Percentiles rank a stretch among this genome's conserved stretches.
These are phyloP conservation scores for Microbotryum intermedium DNA, from an alignment of 1,284 basidiomycete genomes.

Conservation along the genomic window DNA sequence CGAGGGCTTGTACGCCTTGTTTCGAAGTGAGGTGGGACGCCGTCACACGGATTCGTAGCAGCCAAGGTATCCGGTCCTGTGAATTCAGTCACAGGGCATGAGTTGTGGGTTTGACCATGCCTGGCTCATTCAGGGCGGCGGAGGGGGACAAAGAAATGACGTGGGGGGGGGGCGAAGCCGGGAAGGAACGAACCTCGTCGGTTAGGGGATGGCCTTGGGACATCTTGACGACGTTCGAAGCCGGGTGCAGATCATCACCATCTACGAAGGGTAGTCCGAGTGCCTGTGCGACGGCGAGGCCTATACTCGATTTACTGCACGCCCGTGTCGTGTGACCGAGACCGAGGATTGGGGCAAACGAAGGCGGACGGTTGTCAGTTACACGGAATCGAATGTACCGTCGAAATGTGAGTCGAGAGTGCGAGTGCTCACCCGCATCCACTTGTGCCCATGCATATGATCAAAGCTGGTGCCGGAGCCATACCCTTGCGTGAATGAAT, in stretches of 20 bases:
- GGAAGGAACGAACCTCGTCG: slow-evolving; percentile 48
- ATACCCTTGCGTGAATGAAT: not conserved
- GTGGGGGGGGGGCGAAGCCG: not conserved
- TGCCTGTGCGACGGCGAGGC: slow-evolving; percentile 52
- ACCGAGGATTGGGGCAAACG: not conserved
- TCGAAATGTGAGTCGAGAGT: not conserved
- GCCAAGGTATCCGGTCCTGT: slow-evolving; percentile 71
- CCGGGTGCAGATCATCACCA: slow-evolving; percentile 80
- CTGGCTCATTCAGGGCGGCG: not conserved
- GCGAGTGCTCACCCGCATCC: slow-evolving; percentile 27
- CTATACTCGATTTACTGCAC: slow-evolving; percentile 73
- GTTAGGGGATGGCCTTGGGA: slow-evolving; percentile 63
- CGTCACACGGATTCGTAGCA: slow-evolving; percentile 59
- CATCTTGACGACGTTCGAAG: slow-evolving; percentile 82
- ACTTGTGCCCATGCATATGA: slow-evolving; percentile 32
- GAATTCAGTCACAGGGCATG: no score
- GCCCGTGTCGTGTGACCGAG: slow-evolving; percentile 2
- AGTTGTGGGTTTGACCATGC: not conserved
- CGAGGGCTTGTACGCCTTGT: slow-evolving; percentile 15
- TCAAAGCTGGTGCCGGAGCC: slow-evolving; percentile 16
- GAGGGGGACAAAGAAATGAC: not conserved
- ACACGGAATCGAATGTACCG: no score
- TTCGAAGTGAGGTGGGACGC: slow-evolving; percentile 43
- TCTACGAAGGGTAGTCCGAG: slow-evolving; percentile 71
- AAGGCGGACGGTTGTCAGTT: not conserved